Base-by-base conservation (phyloP, 2,329 filamentous ascomycete species). In the Dothistroma pini region DNA sequence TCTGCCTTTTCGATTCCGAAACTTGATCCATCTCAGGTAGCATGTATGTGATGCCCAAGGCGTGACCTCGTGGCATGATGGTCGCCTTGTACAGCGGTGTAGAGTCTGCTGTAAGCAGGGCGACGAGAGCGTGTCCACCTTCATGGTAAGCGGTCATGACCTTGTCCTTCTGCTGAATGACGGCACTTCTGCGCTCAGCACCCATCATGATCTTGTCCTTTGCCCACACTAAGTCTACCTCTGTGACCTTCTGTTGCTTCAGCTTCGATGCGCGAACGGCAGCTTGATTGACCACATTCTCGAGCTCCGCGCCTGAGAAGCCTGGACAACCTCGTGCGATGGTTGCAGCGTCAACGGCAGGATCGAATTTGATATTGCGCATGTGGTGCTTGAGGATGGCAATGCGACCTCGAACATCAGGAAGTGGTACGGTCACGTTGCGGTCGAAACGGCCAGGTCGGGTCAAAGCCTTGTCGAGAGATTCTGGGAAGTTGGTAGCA, bases 131-230 rank as follows among this genome's bases (percentile, higher is more conserved):
- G 75, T 99, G 95, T 2, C 95, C 95, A 59, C 93, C 96, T 78
- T 99, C 95, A 72, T 96, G 92, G 72, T 96, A 96, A 0, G 92
- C 92, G n/a, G 93, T 96, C 82, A 92, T 88, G 69, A 95, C 85
- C 80, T 96, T 97, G 78, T 99, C 95, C 78, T 96, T 92, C 66
- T 93, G 86, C 49, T 89, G 90, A 59, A 99, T 93, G 59, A 97
- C 85, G 78, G 93, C 91, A 68, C 89, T 96, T 75, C 88, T 90
- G 73, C 89, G 87, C 79, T 99, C 95, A 2, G 93, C 90, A 41
- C 95, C 95, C 91, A 99, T 96, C 75, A 96, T 89, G 57, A 99
- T 90, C 78, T 95, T 95, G 80, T 99, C 95, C 78, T 96, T 97
- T 60, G 95, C 95, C 93, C 93, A 99, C 69, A 97, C 93, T 66